Percentiles rank a stretch among this genome's conserved stretches.
Conservation (phyloP, 129 eudicot genomes). For the Heracleum sosnowskyi region DNA sequence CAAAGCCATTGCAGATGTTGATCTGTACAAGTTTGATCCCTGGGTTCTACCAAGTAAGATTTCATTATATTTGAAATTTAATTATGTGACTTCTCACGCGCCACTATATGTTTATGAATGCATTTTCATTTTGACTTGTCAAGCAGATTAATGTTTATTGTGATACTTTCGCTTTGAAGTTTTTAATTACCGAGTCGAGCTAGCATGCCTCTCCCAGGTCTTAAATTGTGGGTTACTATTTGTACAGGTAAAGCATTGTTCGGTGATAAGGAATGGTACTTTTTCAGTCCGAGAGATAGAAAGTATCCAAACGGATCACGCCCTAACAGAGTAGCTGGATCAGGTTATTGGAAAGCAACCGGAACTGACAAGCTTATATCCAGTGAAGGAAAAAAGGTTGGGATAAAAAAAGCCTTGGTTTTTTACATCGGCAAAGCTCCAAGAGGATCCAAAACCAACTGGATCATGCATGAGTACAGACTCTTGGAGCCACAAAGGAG, state of each 20-base stretch:
- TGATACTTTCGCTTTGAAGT: no score
- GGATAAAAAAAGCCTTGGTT: slow-evolving; percentile 85
- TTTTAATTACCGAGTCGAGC: no score
- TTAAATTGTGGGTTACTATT: no score
- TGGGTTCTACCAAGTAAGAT: neutral
- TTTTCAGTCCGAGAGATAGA: slow-evolving; percentile 85
- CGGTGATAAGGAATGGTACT: slow-evolving; percentile 96
- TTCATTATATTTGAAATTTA: no score
- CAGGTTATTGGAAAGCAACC: slow-evolving; percentile 98
- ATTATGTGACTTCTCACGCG: no score
- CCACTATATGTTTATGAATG: no score
- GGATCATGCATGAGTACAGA: slow-evolving; percentile 98
- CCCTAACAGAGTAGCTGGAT: slow-evolving; percentile 84
- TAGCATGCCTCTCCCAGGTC: no score
- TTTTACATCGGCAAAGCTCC: slow-evolving; percentile 93
- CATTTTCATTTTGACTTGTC: no score
- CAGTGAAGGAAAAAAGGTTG: slow-evolving; percentile 63
- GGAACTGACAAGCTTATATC: slow-evolving; percentile 85
- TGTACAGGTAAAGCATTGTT: slow-evolving; percentile 62
- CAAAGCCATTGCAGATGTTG: neutral
- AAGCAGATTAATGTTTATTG: no score
- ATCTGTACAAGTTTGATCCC: neutral
- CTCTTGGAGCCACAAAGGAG: slow-evolving; percentile 58
- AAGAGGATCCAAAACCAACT: slow-evolving; percentile 79
- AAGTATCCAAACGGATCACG: slow-evolving; percentile 93